phyloP scores from a whole-genome alignment of 2,329 filamentous ascomycete genomes.

The Chaetomium sp. region DNA sequence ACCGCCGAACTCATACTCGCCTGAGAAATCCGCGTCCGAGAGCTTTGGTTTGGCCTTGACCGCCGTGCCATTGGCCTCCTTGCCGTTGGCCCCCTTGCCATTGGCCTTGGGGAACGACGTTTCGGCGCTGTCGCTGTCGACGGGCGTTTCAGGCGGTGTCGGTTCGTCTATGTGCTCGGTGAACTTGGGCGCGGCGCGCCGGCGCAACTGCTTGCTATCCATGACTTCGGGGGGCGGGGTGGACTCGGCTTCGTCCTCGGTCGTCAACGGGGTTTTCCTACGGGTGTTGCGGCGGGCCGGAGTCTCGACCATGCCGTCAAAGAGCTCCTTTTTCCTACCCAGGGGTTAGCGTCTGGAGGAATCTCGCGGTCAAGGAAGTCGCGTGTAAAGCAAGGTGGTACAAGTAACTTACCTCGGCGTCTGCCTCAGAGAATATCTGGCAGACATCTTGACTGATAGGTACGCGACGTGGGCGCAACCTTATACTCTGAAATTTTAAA shows the following conservation, averaged over 20 bases:
- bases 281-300: constrained; percentile 52
- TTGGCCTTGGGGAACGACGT: constrained; percentile 25
- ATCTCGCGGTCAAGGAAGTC: not conserved
- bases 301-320: constrained; percentile 63
- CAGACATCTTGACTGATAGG: constrained; percentile 35
- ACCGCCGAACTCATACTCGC: constrained; percentile 82
- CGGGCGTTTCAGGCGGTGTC: constrained; percentile 34
- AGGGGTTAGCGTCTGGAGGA: not conserved
- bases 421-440: constrained; percentile 40
- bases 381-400: not conserved
- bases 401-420: constrained; percentile 38
- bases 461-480: constrained; percentile 19
- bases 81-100: constrained; percentile 39
- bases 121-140: constrained; percentile 33
- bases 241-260: constrained; percentile 54
- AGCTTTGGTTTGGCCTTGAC: constrained; percentile 40
- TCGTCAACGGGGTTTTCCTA: constrained; percentile 53
- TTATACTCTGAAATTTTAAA: constrained; percentile 14
- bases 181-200: constrained; percentile 53
- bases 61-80: constrained; percentile 38
- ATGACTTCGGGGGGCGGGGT: constrained; percentile 50
- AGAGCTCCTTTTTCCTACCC: constrained; percentile 61
- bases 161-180: constrained; percentile 52
- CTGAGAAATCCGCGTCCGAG: constrained; percentile 65
- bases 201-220: constrained; percentile 44